phyloP scores from a whole-genome alignment of 2,329 filamentous ascomycete genomes.

The Cladophialophora bantiana region DNA sequence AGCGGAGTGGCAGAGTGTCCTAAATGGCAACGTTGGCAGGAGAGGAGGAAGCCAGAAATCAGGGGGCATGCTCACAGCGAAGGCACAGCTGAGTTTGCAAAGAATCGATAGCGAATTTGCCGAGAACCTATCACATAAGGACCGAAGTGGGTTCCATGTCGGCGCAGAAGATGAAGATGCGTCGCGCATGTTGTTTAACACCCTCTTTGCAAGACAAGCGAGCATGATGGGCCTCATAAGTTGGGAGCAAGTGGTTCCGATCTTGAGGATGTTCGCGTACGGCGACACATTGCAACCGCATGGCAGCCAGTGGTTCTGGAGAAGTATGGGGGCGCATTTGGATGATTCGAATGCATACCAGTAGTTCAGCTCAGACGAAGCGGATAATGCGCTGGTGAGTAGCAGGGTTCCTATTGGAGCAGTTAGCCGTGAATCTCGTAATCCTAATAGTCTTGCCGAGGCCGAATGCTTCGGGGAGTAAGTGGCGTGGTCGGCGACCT shows the following conservation, averaged over 20 bases:
- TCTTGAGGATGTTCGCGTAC: slow-evolving; percentile 6
- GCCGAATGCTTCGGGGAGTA: not conserved
- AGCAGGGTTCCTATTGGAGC: no score
- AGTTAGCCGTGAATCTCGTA: not conserved
- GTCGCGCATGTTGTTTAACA: slow-evolving; percentile 11
- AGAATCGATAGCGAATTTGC: slow-evolving; percentile 1
- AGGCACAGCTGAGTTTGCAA: not conserved
- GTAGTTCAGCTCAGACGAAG: not conserved
- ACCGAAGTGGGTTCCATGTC: not conserved
- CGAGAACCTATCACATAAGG: not conserved
- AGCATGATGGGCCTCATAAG: slow-evolving; percentile 9
- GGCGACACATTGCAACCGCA: slow-evolving; percentile 3
- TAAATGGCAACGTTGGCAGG: not conserved
- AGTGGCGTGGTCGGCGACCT: not conserved
- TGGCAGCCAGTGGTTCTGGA: slow-evolving; percentile 11
- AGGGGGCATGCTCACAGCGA: not conserved
- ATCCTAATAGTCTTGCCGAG: not conserved
- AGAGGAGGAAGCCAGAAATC: not conserved
- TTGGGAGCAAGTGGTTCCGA: slow-evolving; percentile 8
- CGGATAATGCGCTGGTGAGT: not conserved
- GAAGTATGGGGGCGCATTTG: slow-evolving; percentile 14
- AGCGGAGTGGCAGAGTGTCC: slow-evolving; percentile 9
- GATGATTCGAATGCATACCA: slow-evolving; percentile 10
- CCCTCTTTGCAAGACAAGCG: slow-evolving; percentile 4
- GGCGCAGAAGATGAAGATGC: not conserved